Evolutionary conservation across 2,329 filamentous ascomycete species (phyloP).

Genomic region (Xylariaceae sp.): DNA sequence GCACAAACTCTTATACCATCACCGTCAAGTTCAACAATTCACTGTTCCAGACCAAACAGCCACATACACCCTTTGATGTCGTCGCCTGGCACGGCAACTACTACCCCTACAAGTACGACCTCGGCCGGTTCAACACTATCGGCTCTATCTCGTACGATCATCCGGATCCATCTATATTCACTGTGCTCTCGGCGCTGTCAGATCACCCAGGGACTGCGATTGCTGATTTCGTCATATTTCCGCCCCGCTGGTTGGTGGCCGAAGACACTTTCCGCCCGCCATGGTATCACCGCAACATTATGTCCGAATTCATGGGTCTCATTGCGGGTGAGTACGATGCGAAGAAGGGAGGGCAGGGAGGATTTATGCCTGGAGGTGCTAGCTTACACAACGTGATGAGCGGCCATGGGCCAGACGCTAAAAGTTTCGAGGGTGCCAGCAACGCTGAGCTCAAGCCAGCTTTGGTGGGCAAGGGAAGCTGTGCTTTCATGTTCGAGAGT

Average conservation of each 20-base stretch:
- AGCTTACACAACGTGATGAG: conserved; percentile 68
- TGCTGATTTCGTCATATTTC: conserved; percentile 69
- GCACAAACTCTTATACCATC: conserved; percentile 51
- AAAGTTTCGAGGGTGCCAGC: conserved; percentile 60
- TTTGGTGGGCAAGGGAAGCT: conserved; percentile 66
- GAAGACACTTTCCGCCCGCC: conserved; percentile 68
- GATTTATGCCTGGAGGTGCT: conserved; percentile 57
- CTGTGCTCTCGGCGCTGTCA: conserved; percentile 61
- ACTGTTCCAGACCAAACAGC: conserved; percentile 66
- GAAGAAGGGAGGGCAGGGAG: conserved; percentile 54
- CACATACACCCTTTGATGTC: conserved; percentile 72
- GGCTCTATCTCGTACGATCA: conserved; percentile 72
- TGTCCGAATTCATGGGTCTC: conserved; percentile 61
- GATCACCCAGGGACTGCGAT: conserved; percentile 60
- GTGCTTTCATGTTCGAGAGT: conserved; percentile 74
- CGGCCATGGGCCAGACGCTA: conserved; percentile 60
- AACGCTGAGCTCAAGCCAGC: conserved; percentile 66
- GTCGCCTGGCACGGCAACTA: conserved; percentile 77
- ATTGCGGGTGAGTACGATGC: conserved; percentile 59
- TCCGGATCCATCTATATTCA: conserved; percentile 73
- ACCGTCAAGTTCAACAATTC: conserved; percentile 67
- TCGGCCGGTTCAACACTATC: conserved; percentile 71
- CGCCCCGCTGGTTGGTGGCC: conserved; percentile 65
- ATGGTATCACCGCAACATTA: conserved; percentile 67
- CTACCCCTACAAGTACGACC: conserved; percentile 74